Percentiles rank a stretch among this genome's conserved stretches.
These are phyloP conservation scores for Salvia miltiorrhiza DNA, from an alignment of 257 asterid genomes.

Conservation along the genomic window DNA sequence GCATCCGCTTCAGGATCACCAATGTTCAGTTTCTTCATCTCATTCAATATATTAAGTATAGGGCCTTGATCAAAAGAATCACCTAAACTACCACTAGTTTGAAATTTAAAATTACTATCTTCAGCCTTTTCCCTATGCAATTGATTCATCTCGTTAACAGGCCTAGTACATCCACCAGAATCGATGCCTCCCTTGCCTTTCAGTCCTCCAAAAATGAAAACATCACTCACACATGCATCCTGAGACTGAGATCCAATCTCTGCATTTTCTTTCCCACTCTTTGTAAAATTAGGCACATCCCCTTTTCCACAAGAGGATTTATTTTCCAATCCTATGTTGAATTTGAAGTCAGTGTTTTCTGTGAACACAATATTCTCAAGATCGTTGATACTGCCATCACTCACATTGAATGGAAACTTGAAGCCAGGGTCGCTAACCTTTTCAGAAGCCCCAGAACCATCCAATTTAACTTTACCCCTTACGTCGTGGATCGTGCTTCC, in stretches of 20 bases:
- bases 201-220: constrained; percentile 37
- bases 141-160: constrained; percentile 25
- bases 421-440: constrained; percentile 28
- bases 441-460: constrained; percentile 26
- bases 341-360: constrained; percentile 12
- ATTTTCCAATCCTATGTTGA: constrained; percentile 13
- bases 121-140: constrained; percentile 27
- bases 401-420: constrained; percentile 15
- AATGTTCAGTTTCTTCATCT: constrained; percentile 57
- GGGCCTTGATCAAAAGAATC: constrained; percentile 34
- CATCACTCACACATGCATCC: constrained; percentile 30
- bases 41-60: constrained; percentile 40
- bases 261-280: constrained; percentile 26
- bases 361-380: constrained; percentile 33
- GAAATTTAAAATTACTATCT: constrained; percentile 24
- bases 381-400: constrained; percentile 22
- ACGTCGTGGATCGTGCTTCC: constrained; percentile 29
- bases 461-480: constrained; percentile 29
- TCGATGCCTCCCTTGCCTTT: constrained; percentile 28
- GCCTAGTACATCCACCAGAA: constrained; percentile 30
- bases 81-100: constrained; percentile 25
- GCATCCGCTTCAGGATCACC: constrained; percentile 37
- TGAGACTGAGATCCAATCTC: constrained; percentile 29
- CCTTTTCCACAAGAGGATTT: constrained; percentile 14
- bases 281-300: constrained; percentile 19